Base-by-base conservation (phyloP, 2,329 filamentous ascomycete species). In the Neofusicoccum parvum region DNA sequence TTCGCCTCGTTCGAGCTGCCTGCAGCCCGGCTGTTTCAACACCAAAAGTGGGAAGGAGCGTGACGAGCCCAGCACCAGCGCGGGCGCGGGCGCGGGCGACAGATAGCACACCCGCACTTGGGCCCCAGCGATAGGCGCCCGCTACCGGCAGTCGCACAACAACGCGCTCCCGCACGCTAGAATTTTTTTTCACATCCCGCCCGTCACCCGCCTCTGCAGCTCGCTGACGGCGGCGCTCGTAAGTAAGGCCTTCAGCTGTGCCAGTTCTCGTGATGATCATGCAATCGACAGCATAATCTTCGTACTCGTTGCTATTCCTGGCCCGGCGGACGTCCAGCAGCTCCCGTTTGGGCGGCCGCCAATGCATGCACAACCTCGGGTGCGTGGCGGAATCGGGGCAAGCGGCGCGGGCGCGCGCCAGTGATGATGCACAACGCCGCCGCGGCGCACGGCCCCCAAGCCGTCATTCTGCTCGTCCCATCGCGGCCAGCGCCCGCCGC, bases 361-460 rank as follows among this genome's bases (percentile, higher is more conserved):
- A 54, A 64, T 53, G 62, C 49, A 51, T 64, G 62, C 62, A 64
- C 62, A 64, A 54, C 39, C 50, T 64, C 62, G 62, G 62, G 49
- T 64, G 62, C 62, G 56, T 36, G 56, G 56, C 56, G 43, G 27
- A 49, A 60, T 60, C 43, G 56, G 32, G 56, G 27, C 10, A 60
- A 39, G 56, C 56, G 56, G 56, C n/a, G 15, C 56, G 56, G 41
- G 56, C 41, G 23, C 54, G 41, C 54, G 36, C 54, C 54, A 59
- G 39, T 59, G 39, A 59, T 37, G 56, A 60, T 60, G 56, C 56
- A 60, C 56, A 49, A 60, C 36, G 50, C 32, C 50, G 50, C 50
- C 32, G 51, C 49, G 27, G 27, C 39, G 75, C 69, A 69, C 71
- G 69, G 69, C 68, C 68, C 68, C 69, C 69, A 69, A 66, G 69